phyloP scores from a whole-genome alignment of 2,329 filamentous ascomycete genomes.

The Grosmannia huntii region DNA sequence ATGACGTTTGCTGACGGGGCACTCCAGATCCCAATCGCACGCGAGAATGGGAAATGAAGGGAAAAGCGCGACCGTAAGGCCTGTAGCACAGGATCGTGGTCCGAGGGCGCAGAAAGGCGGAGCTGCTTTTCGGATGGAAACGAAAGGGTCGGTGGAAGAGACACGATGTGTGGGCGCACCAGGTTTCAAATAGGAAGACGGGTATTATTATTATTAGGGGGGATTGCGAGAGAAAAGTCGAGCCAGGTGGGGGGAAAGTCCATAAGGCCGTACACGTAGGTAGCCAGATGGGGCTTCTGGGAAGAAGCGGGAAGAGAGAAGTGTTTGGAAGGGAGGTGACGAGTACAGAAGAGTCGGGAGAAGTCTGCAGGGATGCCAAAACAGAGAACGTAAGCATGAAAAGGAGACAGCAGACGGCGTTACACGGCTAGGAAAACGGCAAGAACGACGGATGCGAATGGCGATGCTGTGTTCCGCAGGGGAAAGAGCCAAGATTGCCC shows the following conservation, averaged over 20 bases:
- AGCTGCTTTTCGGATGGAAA: constrained; percentile 3
- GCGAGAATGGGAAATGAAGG: not conserved
- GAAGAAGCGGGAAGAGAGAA: not conserved
- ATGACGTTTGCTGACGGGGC: not conserved
- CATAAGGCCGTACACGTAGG: not conserved
- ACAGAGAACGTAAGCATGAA: not conserved
- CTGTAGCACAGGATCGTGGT: constrained; percentile 5
- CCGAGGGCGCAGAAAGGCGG: constrained; percentile 4
- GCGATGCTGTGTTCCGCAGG: not conserved
- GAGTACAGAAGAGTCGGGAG: not conserved
- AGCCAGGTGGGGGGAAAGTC: not conserved
- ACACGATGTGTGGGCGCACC: constrained; percentile 7
- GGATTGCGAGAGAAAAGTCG: not conserved
- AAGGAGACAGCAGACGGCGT: constrained; percentile 1
- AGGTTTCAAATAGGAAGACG: constrained; percentile 12
- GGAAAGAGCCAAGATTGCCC: not conserved
- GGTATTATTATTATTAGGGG: not conserved
- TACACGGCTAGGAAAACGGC: constrained; percentile 5
- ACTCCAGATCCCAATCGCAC: not conserved
- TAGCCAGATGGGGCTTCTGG: not conserved
- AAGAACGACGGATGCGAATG: not conserved
- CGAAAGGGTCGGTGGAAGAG: not conserved
- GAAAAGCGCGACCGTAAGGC: constrained; percentile 7
- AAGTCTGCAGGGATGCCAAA: not conserved
- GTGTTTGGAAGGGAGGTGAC: not conserved